Base-by-base conservation (phyloP, 78 protist species). In the Dictyostelium discoideum region DNA sequence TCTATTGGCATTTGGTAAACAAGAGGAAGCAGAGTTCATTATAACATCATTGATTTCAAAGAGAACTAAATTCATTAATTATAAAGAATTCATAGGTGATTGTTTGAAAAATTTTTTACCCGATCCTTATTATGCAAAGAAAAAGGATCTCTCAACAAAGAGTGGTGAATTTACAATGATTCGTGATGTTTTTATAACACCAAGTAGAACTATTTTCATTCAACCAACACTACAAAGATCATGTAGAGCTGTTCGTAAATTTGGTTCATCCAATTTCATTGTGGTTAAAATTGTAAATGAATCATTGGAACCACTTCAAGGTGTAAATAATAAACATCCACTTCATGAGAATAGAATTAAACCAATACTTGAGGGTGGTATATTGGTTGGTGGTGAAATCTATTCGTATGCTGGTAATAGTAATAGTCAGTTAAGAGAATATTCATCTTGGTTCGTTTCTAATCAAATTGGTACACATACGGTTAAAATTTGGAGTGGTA, bases 261-360 rank as follows among this genome's bases (percentile, higher is more conserved):
- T 54, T 82, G 82, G 80, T 16, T 26, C 83, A 1, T 50, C 81
- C 6, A 37, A 67, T 48, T 89, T 89, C 44, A 11, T 89, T 0
- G 0, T 89, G 6, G 84, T 90, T 44, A 86, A 82, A 37, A 8
- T 90, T 42, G 10, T 37, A 0, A 83, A 90, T 74, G 95, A 90
- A 77, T 24, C 63, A 40, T 22, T 39, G 13, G 83, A 76, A 40
- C 83, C 57, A 0, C 48, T 76, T 3, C 37, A 37, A 44, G 84
- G 54, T 18, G 18, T 79, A 22, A 79, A 79, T n/a, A 78, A 78
- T 26, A n/a, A n/a, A 10, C 54, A n/a, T 46, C 84, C 81, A 74
- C 5, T 74, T 26, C 37, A n/a, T 26, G 29, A 44, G 3, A n/a
- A 24, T 3, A 42, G 29, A 39, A 44, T 79, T 79, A 22, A 26